Evolutionary conservation across 352 stramenopile genomes (phyloP), one percentile per base, ranked within the genome.

Genomic region (Pythium dissimile): DNA sequence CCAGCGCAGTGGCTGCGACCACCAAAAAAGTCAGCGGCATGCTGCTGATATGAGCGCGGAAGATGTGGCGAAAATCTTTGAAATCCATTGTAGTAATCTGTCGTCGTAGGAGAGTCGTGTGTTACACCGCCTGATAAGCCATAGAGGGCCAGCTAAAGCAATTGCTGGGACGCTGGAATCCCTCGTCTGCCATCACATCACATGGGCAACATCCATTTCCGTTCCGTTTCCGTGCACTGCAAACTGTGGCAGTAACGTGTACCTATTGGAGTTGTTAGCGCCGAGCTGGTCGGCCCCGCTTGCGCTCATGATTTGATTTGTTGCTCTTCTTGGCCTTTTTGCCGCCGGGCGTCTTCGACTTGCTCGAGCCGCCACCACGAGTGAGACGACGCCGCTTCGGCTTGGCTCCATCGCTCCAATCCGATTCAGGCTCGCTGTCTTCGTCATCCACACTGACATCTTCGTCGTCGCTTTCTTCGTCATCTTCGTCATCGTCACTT

Each of bases 401-500:
- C 35, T 67, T 72, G 32, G 47, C 68, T 20, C 55, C 58, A 26
- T 54, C 57, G 20, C 69, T 67, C 71, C 69, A 88, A 37, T 89
- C 72, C 5, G 69, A 74, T 38, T 75, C 69, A 43, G 41, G 48
- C 7, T 69, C 54, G 26, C 54, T 67, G 6, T 62, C 51, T 23
- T 69, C 62, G n/a, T 76, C 67, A 2, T 67, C 59, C 0, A 53
- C 47, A 0, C 66, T 55, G 0, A 67, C 55, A 1, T 72, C 54
- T 0, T 69, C 66, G 0, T 73, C 61, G 1, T 66, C 54, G 9
- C 37, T 18, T 34, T 82, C 71, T 8, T 86, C 78, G 1, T 86
- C 77, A 0, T 89, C 80, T 5, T 91, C 75, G 0, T 88, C 80
- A 1, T 86, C 77, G 5, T 80, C 68, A 58, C 39, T 77, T 34